Percentiles rank a stretch among this genome's conserved stretches.
Evolutionary conservation across 1,284 basidiomycete species (phyloP).

Genomic region (Puccinia hordei): DNA sequence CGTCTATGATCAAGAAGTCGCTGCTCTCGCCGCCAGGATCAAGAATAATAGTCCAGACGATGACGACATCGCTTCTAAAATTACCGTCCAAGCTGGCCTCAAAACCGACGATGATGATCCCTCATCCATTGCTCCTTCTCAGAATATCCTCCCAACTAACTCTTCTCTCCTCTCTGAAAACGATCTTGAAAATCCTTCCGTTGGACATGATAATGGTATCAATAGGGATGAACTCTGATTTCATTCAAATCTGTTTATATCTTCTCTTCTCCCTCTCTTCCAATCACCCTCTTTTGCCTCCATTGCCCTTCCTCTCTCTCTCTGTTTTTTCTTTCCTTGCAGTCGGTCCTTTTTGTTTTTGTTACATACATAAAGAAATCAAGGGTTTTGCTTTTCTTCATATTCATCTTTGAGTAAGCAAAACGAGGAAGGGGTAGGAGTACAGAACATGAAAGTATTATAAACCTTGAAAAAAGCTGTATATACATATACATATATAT

Average conservation of each 20-base stretch:
- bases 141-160: not conserved
- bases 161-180: not conserved
- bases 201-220: no score
- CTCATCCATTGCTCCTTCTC: not conserved
- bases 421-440: no score
- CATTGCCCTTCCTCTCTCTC: not conserved
- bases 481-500: no score
- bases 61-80: not conserved
- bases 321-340: no score
- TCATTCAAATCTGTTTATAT: not conserved
- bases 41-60: conserved; percentile 41
- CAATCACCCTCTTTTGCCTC: not conserved
- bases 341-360: no score
- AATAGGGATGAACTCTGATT: no score
- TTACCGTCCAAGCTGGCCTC: conserved; percentile 25
- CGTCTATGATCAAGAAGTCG: conserved; percentile 70
- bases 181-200: no score
- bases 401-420: no score
- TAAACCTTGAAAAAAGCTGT: no score
- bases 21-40: conserved; percentile 57
- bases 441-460: no score
- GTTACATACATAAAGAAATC: no score
- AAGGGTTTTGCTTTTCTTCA: no score
- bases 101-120: conserved; percentile 21
- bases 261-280: not conserved